Conservation (phyloP, 2,329 filamentous ascomycete genomes). For the Talaromyces sp. region DNA sequence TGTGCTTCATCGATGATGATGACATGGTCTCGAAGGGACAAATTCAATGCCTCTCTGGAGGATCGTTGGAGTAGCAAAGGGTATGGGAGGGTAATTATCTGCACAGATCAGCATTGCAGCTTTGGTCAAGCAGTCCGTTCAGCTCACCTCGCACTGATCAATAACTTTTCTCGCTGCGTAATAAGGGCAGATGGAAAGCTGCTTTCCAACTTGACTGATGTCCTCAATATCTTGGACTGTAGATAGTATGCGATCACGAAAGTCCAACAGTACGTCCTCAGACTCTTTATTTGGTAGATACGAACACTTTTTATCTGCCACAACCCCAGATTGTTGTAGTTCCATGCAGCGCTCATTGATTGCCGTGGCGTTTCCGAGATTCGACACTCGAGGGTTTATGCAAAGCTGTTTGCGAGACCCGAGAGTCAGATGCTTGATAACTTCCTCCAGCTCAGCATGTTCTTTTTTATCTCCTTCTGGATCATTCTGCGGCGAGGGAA, state of each 20-base stretch:
- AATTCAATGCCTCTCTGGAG: constrained; percentile 79
- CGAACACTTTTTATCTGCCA: constrained; percentile 66
- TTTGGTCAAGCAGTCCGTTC: constrained; percentile 6
- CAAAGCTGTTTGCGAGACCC: constrained; percentile 85
- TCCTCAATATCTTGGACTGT: constrained; percentile 93
- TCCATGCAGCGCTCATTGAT: constrained; percentile 95
- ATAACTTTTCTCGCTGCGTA: constrained; percentile 88
- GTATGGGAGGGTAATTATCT: constrained; percentile 89
- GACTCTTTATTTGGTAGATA: constrained; percentile 78
- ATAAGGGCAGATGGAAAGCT: constrained; percentile 83
- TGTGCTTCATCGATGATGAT: constrained; percentile 98
- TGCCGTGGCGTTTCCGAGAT: constrained; percentile 66
- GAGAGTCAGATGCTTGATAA: constrained; percentile 75
- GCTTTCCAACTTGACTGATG: constrained; percentile 71
- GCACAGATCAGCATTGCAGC: neutral
- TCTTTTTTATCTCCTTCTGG: constrained; percentile 28
- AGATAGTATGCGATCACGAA: constrained; percentile 79
- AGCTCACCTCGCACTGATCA: constrained; percentile 66
- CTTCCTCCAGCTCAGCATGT: constrained; percentile 48
- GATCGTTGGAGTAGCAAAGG: constrained; percentile 82
- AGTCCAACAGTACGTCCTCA: constrained; percentile 67
- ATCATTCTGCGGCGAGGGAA: constrained; percentile 44
- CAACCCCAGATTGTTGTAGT: constrained; percentile 68
- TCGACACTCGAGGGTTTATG: constrained; percentile 79
- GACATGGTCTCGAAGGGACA: constrained; percentile 81